Percentiles rank a stretch among this genome's conserved stretches.
These are phyloP conservation scores for Sorghum bicolor DNA, from an alignment of 176 grass and related monocot species.

Conservation along the genomic window DNA sequence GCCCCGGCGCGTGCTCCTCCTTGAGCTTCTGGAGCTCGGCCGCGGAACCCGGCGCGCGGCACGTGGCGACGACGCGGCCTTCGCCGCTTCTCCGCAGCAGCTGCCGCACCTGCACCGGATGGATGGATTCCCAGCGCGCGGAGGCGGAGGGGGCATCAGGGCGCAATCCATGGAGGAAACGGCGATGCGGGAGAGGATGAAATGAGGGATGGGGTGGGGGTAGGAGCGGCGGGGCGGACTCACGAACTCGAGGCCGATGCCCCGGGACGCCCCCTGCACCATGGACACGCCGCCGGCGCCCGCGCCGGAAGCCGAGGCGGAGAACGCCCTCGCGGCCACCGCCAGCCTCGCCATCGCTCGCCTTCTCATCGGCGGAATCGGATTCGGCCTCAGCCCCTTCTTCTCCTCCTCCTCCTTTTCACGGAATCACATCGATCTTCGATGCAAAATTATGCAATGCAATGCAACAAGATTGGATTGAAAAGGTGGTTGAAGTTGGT, in stretches of 20 bases:
- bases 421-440: not conserved
- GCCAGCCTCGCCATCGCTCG: constrained; percentile 32
- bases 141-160: not conserved
- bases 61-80: constrained; percentile 61
- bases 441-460: not conserved
- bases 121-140: not conserved
- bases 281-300: constrained; percentile 55
- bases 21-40: constrained; percentile 53
- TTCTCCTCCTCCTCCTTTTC: not conserved
- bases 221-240: not conserved
- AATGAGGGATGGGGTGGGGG: not conserved
- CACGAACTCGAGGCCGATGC: constrained; percentile 93
- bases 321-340: constrained; percentile 42
- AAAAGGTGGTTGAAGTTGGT: not conserved
- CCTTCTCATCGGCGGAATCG: not conserved
- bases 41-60: constrained; percentile 52
- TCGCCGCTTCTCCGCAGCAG: constrained; percentile 52
- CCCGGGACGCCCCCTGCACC: constrained; percentile 88
- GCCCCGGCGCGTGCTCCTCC: constrained; percentile 38
- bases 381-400: not conserved
- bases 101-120: constrained; percentile 59
- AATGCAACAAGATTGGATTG: not conserved
- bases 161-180: not conserved
- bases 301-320: not conserved
- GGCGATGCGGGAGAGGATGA: no score